Conservation (phyloP, 768 basidiomycete genomes). For the Hypholoma fasciculare region DNA sequence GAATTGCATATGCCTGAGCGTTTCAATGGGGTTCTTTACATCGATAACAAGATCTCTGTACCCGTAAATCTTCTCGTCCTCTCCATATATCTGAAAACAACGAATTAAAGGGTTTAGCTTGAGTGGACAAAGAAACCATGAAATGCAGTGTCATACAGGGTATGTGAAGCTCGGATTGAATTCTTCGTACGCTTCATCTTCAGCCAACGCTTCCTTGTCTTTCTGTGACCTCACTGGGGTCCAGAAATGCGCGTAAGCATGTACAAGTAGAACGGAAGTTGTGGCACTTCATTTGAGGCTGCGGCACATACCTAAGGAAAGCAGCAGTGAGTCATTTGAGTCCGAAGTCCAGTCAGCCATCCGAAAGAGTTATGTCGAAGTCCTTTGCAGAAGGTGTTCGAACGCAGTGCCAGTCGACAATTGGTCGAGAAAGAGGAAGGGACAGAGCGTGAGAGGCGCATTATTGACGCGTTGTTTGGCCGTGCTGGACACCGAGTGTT, state of each 20-base stretch:
- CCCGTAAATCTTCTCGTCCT: slow-evolving; percentile 95
- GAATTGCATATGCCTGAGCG: background rate
- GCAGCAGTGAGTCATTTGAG: slow-evolving; percentile 72
- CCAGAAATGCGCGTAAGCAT: background rate
- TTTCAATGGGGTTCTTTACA: slow-evolving; percentile 42
- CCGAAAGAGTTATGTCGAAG: background rate
- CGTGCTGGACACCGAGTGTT: background rate
- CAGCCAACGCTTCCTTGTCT: slow-evolving; percentile 58
- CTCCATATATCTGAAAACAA: slow-evolving; percentile 78
- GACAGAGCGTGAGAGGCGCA: background rate
- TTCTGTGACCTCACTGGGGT: slow-evolving; percentile 64
- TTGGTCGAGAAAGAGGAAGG: slow-evolving; percentile 1
- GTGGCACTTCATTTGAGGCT: background rate
- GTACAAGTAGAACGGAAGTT: background rate
- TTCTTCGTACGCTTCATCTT: slow-evolving; percentile 58
- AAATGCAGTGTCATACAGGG: slow-evolving; percentile 53
- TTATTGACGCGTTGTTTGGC: slow-evolving; percentile 38
- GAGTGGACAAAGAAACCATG: background rate
- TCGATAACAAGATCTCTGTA: slow-evolving; percentile 84
- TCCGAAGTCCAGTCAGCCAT: slow-evolving; percentile 77
- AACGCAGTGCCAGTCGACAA: background rate
- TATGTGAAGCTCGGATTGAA: slow-evolving; percentile 95
- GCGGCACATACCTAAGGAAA: slow-evolving; percentile 65
- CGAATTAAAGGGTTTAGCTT: background rate
- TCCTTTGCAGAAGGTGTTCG: too few relatives aligned